These are phyloP conservation scores for Parasarocladium wereldwijsianum DNA, from an alignment of 2,329 filamentous ascomycete species.

Conservation along the genomic window DNA sequence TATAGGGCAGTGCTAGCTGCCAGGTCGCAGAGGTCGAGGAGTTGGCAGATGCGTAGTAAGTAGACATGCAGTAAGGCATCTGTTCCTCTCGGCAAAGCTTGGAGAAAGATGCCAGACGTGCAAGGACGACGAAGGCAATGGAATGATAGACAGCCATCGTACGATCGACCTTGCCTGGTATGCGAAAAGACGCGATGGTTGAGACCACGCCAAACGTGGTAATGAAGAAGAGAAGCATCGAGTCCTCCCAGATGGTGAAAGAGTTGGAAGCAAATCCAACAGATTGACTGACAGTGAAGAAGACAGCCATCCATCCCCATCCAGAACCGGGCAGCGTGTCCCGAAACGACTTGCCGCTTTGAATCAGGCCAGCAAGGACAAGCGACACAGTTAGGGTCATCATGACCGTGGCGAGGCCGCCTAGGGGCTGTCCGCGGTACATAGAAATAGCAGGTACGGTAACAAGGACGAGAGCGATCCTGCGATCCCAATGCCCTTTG, in stretches of 20 bases:
- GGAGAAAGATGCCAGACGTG: constrained; percentile 70
- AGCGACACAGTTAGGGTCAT: constrained; percentile 23
- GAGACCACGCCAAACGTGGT: constrained; percentile 72
- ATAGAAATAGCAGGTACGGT: constrained; percentile 14
- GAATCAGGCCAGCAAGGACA: constrained; percentile 26
- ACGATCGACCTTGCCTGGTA: constrained; percentile 50
- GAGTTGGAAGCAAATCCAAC: constrained; percentile 93
- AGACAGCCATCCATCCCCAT: constrained; percentile 76
- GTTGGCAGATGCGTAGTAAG: constrained; percentile 83
- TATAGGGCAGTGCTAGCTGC: constrained; percentile 71
- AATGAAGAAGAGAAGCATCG: constrained; percentile 83
- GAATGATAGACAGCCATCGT: constrained; percentile 76
- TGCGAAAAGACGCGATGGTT: constrained; percentile 59
- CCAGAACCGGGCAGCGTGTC: constrained; percentile 55
- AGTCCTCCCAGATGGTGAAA: constrained; percentile 97
- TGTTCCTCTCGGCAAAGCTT: constrained; percentile 94
- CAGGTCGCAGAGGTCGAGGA: constrained; percentile 87
- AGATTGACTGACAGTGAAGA: constrained; percentile 79
- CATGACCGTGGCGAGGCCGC: constrained; percentile 24
- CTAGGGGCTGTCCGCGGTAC: constrained; percentile 17
- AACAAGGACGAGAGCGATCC: constrained; percentile 17
- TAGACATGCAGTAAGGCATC: constrained; percentile 91
- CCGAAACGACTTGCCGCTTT: constrained; percentile 25
- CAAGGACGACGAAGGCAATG: constrained; percentile 63
- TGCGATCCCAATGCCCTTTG: constrained; percentile 20